phyloP scores from a whole-genome alignment of 306 rosid species.

The Purshia tridentata region DNA sequence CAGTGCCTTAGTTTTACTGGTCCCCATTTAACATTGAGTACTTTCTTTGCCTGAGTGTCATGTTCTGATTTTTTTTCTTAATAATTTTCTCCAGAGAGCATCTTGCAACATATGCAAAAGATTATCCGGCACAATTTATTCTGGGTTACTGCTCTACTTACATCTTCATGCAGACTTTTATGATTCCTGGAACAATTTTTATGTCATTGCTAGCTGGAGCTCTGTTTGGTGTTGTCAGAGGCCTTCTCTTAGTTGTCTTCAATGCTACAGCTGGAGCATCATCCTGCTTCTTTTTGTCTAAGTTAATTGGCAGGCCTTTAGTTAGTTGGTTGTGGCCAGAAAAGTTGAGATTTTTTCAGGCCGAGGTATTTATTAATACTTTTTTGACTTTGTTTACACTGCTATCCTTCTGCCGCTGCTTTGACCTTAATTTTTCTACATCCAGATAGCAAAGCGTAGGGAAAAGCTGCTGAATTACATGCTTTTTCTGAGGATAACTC shows the following conservation, averaged over 20 bases:
- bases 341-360: slow-evolving; percentile 79
- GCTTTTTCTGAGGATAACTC: slow-evolving; percentile 97
- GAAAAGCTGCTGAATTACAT: slow-evolving; percentile 93
- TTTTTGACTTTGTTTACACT: background rate
- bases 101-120: slow-evolving; percentile 59
- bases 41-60: background rate
- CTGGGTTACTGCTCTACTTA: slow-evolving; percentile 91
- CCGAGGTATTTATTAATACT: slow-evolving; percentile 53
- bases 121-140: slow-evolving; percentile 70
- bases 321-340: slow-evolving; percentile 96
- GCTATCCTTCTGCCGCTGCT: slow-evolving; percentile 9
- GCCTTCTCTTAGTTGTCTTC: slow-evolving; percentile 75
- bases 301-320: slow-evolving; percentile 86
- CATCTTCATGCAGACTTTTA: slow-evolving; percentile 98
- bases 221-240: slow-evolving; percentile 77
- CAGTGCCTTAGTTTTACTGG: background rate
- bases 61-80: slow-evolving; percentile 1
- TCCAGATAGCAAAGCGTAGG: slow-evolving; percentile 83
- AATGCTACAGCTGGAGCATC: slow-evolving; percentile 96
- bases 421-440: slow-evolving; percentile 7
- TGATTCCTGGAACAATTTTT: slow-evolving; percentile 97
- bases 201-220: slow-evolving; percentile 99
- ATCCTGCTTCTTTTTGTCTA: slow-evolving; percentile 82
- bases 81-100: slow-evolving; percentile 50
- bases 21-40: background rate